Evolutionary conservation across 2,329 filamentous ascomycete genomes (phyloP), one percentile per base, ranked within the genome.

Genomic region (Anthostomella pinea): DNA sequence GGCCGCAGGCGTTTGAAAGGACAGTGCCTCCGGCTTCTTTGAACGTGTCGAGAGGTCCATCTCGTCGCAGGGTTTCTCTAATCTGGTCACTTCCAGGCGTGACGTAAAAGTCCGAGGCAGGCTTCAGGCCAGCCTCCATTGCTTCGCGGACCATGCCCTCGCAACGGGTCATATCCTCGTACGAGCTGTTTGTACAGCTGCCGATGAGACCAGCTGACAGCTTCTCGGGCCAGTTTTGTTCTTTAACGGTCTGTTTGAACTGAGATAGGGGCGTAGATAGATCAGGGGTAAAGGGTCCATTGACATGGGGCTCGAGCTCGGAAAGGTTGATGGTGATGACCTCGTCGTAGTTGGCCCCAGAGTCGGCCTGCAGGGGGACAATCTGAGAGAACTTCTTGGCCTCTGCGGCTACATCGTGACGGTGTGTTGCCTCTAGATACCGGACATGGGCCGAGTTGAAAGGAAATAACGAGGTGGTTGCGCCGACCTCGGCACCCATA

Each of bases 181-280:
- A 98, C 2, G 93, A 97, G 63, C 87, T 95, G 75, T 98, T 98
- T 33, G 93, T 98, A 73, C 93, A 98, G 69, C 89, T 95, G 43
- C 93, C 93, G 59, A 98, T 98, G 36, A 98, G 76, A 33, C 90
- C 90, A 17, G 93, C 91, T 9, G 89, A 93, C 44, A 98, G 84
- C 46, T 83, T 88, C 59, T 87, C 79, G 2, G 93, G 93, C 93
- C 93, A 98, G 33, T 85, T 71, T 64, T 96, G 88, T 53, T 84
- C 75, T 64, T 85, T 75, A 15, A 96, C 87, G 2, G 85, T 82
- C 40, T 87, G 77, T 59, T 89, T 88, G 70, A 98, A 98, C 58
- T 83, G 76, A 31, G 90, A 96, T 36, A 98, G 69, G 4, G 93
- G 91, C 0, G 89, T 96, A 3, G 91, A 93, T 48, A 98, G 75